Conservation (phyloP, 345 rosid species). For the Cardamine resedifolia region DNA sequence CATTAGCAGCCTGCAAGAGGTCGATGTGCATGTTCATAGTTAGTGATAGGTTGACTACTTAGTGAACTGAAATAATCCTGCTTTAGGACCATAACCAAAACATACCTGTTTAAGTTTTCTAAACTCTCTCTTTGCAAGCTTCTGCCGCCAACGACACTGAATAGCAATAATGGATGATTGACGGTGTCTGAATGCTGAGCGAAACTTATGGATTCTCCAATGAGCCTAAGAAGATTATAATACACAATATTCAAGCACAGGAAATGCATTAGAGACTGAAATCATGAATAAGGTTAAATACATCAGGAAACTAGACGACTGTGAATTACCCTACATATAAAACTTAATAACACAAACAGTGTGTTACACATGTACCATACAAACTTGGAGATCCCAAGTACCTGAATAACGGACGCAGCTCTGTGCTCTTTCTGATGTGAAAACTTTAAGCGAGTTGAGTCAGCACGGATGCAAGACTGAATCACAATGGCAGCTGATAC, state of each 20-base stretch:
- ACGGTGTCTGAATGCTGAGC: conserved; percentile 53
- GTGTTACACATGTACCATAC: background rate
- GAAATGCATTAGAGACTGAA: conserved; percentile 19
- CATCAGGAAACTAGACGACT: conserved; percentile 11
- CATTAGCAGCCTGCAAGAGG: conserved; percentile 79
- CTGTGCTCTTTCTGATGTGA: conserved; percentile 55
- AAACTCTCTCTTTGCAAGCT: conserved; percentile 78
- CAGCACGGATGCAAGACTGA: conserved; percentile 71
- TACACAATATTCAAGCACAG: conserved; percentile 26
- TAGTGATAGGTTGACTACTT: conserved; percentile 10
- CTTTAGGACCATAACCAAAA: conserved; percentile 6
- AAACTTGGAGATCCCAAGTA: conserved; percentile 26
- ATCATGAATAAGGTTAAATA: conserved; percentile 18
- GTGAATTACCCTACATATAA: conserved; percentile 2
- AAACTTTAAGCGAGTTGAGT: conserved; percentile 59
- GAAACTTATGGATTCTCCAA: conserved; percentile 79
- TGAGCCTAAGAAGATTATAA: conserved; percentile 49
- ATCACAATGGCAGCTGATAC: conserved; percentile 54
- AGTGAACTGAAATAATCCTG: conserved; percentile 14
- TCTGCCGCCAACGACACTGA: conserved; percentile 90
- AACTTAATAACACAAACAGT: background rate
- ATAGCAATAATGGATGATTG: conserved; percentile 69
- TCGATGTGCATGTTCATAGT: conserved; percentile 15
- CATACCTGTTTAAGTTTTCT: conserved; percentile 74
- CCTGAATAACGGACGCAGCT: conserved; percentile 85